Conservation (phyloP, 306 rosid genomes). For the Argentina anserina region DNA sequence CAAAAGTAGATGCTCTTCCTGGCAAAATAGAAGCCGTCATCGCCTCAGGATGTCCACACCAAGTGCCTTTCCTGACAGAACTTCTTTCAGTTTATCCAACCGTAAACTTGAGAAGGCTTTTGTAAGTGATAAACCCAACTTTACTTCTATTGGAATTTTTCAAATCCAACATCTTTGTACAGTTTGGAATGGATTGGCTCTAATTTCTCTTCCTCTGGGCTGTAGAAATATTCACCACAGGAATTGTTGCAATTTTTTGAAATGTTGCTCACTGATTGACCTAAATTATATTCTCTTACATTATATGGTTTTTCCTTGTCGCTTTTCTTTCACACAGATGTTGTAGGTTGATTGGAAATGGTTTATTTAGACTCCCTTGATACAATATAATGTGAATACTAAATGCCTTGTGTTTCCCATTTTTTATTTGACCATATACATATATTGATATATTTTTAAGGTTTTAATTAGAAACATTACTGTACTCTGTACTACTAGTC, state of each 20-base stretch:
- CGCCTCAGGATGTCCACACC: slow-evolving; percentile 32
- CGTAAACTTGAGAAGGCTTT: slow-evolving; percentile 27
- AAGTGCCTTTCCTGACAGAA: slow-evolving; percentile 50
- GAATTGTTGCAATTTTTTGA: background rate
- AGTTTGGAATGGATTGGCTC: background rate
- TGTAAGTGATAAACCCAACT: slow-evolving; percentile 41
- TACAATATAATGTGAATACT: background rate
- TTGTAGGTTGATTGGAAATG: background rate
- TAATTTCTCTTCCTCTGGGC: background rate
- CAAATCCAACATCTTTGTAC: background rate
- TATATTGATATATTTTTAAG: background rate
- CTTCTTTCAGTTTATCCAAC: slow-evolving; percentile 41
- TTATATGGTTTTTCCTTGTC: background rate
- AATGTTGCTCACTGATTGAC: background rate
- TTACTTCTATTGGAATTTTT: background rate
- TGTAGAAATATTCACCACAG: background rate
- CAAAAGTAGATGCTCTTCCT: slow-evolving; percentile 21
- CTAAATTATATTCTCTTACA: background rate
- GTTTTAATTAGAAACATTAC: background rate
- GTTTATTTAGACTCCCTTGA: background rate
- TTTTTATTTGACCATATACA: background rate
- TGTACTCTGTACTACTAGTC: background rate
- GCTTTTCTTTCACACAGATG: background rate
- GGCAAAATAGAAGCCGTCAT: slow-evolving; percentile 21
- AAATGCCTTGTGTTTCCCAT: background rate